Evolutionary conservation across 306 rosid species (phyloP).

Genomic region (Quillaja saponaria): DNA sequence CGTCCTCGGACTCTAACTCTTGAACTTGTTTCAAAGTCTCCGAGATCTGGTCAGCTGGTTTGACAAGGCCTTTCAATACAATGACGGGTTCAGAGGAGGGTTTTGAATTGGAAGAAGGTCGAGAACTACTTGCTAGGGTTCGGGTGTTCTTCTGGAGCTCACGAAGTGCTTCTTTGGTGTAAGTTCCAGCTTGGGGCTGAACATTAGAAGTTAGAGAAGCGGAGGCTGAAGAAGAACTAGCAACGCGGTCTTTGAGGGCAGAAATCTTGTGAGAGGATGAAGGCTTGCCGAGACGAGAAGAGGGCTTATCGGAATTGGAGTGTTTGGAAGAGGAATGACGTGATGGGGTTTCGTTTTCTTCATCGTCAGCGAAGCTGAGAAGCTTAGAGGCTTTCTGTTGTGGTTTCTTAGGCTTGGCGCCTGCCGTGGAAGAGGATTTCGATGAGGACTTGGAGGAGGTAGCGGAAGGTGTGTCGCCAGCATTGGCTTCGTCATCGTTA

Average conservation of each 20-base stretch:
- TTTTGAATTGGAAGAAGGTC: slow-evolving; percentile 54
- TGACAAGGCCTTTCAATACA: slow-evolving; percentile 68
- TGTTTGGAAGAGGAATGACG: slow-evolving; percentile 41
- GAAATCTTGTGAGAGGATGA: slow-evolving; percentile 75
- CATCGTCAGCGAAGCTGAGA: slow-evolving; percentile 89
- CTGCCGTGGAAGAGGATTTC: slow-evolving; percentile 37
- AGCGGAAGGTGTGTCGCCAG: slow-evolving; percentile 26
- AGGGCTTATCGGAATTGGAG: slow-evolving; percentile 42
- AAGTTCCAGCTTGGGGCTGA: slow-evolving; percentile 87
- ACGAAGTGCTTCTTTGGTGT: slow-evolving; percentile 84
- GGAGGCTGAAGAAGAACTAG: slow-evolving; percentile 43
- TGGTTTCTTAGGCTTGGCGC: slow-evolving; percentile 64
- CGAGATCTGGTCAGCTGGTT: slow-evolving; percentile 42
- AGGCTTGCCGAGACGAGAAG: slow-evolving; percentile 48
- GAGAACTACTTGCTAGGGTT: slow-evolving; percentile 65
- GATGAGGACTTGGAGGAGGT: slow-evolving; percentile 33
- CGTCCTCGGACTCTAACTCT: slow-evolving; percentile 48
- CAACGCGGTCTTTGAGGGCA: slow-evolving; percentile 58
- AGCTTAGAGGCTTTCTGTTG: slow-evolving; percentile 59
- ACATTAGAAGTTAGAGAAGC: slow-evolving; percentile 64
- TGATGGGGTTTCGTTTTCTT: slow-evolving; percentile 46
- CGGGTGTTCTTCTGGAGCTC: slow-evolving; percentile 95
- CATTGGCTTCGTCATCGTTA: slow-evolving; percentile 38
- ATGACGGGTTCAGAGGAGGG: slow-evolving; percentile 71
- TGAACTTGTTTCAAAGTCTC: slow-evolving; percentile 27